Evolutionary conservation across 768 basidiomycete species (phyloP), one percentile per base, ranked within the genome.

Genomic region (Coprinellus micaceus): DNA sequence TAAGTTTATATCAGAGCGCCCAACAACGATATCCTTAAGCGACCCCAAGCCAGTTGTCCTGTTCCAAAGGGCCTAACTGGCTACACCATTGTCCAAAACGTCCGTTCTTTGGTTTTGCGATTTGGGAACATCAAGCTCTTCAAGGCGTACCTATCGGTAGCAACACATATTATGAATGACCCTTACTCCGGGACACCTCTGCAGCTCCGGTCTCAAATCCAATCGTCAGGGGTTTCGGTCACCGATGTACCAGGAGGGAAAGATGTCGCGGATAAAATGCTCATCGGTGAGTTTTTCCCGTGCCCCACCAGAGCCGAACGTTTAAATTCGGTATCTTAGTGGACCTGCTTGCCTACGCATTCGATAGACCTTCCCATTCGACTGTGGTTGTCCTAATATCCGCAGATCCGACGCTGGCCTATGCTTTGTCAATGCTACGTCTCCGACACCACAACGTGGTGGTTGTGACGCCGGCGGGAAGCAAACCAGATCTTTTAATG

Each of bases 351-450:
- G 57, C 60, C 9, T 56, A 69, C 53, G 67, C 64, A 19, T 65
- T 85, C 63, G 86, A 89, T 67, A 77, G 80, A 57, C 79, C 55
- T 63, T 77, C 63, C 1, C 60, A 63, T 0, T 51, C 60, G 26
- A 85, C 84, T n/a, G 21, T 53, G 52, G 68, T 87, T 61, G 66
- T 87, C 40, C 70, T 89, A 33, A 82, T 88, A 60, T 78, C 86
- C 0, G 83, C 81, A 13, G 85, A 89, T 66, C 76, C 82, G 33
- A 85, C 86, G 64, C 80, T 86, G 58, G 78, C 80, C 1, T 88
- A 85, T 63, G 79, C 81, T n/a, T 64, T 85, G 39, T 81, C 86
- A 1, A 71, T 73, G 37, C 69, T 88, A 33, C 78, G 81, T 25
- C 73, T 81, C 54, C 77, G 83, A 58, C 69, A 70, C 43, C 83